Conservation (phyloP, 352 stramenopile genomes). For the Pythium aristosporum region DNA sequence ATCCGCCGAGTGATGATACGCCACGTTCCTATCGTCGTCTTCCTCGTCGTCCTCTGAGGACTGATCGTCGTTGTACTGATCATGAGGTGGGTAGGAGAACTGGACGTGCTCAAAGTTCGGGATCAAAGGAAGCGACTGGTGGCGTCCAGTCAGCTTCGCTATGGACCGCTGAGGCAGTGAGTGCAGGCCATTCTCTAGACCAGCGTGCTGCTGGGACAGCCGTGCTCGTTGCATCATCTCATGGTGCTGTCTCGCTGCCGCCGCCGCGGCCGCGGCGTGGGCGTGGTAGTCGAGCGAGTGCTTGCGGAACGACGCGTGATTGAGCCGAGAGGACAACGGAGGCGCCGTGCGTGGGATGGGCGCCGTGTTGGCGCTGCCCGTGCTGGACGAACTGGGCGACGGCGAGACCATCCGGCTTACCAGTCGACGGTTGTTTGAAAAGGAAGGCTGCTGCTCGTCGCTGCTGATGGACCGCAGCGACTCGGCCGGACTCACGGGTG, state of each 20-base stretch:
- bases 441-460: conserved; percentile 21
- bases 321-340: conserved; percentile 26
- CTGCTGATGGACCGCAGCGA: conserved; percentile 29
- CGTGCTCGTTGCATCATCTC: conserved; percentile 19
- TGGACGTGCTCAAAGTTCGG: conserved; percentile 47
- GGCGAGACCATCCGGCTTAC: conserved; percentile 53
- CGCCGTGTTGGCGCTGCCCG: conserved; percentile 26
- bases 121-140: conserved; percentile 59
- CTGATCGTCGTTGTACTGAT: conserved; percentile 15
- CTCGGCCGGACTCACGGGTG: conserved; percentile 26
- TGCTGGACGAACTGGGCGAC: conserved; percentile 53
- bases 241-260: conserved; percentile 25
- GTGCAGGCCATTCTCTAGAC: background rate
- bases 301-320: conserved; percentile 27
- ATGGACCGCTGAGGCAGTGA: conserved; percentile 10
- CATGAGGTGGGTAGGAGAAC: conserved; percentile 6
- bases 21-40: conserved; percentile 24
- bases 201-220: too few relatives aligned
- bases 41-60: conserved; percentile 17
- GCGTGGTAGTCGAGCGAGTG: conserved; percentile 40
- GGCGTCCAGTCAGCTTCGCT: conserved; percentile 27
- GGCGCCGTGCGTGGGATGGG: conserved; percentile 20
- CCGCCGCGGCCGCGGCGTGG: conserved; percentile 18
- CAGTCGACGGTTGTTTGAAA: background rate
- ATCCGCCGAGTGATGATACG: background rate